A percentile compares a stretch with the other conserved stretches of the same genome.
phyloP scores from a whole-genome alignment of 176 grass and related monocot species.

The Pontederia paniculata region DNA sequence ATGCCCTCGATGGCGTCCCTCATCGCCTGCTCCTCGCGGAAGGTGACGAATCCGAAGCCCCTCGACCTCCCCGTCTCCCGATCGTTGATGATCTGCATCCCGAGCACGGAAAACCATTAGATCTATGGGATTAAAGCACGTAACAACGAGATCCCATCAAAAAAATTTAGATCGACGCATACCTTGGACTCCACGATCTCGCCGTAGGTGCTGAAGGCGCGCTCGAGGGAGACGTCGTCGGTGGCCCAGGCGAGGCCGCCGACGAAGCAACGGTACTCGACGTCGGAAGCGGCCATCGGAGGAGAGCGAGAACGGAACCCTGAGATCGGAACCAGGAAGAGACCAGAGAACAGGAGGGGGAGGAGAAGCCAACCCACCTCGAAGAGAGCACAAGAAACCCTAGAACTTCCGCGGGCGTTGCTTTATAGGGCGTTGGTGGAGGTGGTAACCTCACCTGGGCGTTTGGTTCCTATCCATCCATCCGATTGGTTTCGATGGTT shows the following conservation, averaged over 20 bases:
- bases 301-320: conserved; percentile 25
- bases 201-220: conserved; percentile 58
- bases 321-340: conserved; percentile 17
- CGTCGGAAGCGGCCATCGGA: conserved; percentile 47
- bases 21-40: conserved; percentile 62
- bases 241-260: conserved; percentile 93
- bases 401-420: rapidly evolving
- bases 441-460: neutral
- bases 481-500: too few species aligned
- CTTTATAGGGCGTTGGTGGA: conserved; percentile 37
- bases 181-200: conserved; percentile 95
- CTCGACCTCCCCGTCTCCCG: conserved; percentile 77
- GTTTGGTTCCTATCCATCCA: too few species aligned
- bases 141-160: neutral
- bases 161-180: too few species aligned
- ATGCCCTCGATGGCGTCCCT: conserved; percentile 69
- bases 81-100: conserved; percentile 72
- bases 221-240: conserved; percentile 55
- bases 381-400: conserved; percentile 38
- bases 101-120: conserved; percentile 7
- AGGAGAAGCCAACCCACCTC: conserved; percentile 92
- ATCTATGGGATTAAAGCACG: neutral
- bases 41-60: conserved; percentile 90
- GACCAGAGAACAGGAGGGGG: conserved; percentile 22
- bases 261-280: conserved; percentile 90